These are phyloP conservation scores for Oidium heveae DNA, from an alignment of 2,329 filamentous ascomycete genomes.

Conservation along the genomic window DNA sequence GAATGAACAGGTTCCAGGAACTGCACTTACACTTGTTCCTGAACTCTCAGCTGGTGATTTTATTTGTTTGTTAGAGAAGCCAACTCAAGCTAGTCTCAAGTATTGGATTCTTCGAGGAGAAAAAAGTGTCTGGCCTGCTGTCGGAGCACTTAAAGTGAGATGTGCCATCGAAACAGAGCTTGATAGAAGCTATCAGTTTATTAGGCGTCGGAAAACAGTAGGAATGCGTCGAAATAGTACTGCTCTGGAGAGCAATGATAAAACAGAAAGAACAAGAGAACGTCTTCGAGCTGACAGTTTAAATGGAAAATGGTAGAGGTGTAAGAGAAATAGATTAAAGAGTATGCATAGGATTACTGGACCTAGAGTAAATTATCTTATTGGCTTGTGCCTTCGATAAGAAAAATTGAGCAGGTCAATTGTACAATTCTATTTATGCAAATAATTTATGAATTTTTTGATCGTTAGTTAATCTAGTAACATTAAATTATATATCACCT, in stretches of 20 bases:
- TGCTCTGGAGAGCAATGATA: constrained; percentile 10
- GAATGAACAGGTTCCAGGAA: constrained; percentile 57
- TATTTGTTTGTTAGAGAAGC: constrained; percentile 55
- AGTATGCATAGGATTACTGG: too few species aligned
- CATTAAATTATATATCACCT: too few species aligned
- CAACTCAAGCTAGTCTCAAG: constrained; percentile 47
- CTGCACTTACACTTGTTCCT: constrained; percentile 59
- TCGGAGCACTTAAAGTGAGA: constrained; percentile 56
- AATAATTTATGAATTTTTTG: too few species aligned
- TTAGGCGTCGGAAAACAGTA: constrained; percentile 27
- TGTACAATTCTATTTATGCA: too few species aligned
- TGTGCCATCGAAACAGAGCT: constrained; percentile 74
- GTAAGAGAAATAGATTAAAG: too few species aligned
- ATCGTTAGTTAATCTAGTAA: too few species aligned
- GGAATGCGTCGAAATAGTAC: constrained; percentile 13
- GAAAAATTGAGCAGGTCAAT: too few species aligned
- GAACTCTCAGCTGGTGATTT: constrained; percentile 53
- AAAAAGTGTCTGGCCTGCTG: constrained; percentile 70
- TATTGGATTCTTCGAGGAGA: constrained; percentile 77
- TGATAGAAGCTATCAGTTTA: constrained; percentile 61
- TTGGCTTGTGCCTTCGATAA: too few species aligned
- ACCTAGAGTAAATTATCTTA: too few species aligned
- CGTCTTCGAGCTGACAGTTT: constrained; percentile 11
- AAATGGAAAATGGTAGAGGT: constrained; percentile 7
- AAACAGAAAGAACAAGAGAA: constrained; percentile 7